Base-by-base conservation (phyloP, 352 stramenopile species). In the Salisapilia sapeloensis region DNA sequence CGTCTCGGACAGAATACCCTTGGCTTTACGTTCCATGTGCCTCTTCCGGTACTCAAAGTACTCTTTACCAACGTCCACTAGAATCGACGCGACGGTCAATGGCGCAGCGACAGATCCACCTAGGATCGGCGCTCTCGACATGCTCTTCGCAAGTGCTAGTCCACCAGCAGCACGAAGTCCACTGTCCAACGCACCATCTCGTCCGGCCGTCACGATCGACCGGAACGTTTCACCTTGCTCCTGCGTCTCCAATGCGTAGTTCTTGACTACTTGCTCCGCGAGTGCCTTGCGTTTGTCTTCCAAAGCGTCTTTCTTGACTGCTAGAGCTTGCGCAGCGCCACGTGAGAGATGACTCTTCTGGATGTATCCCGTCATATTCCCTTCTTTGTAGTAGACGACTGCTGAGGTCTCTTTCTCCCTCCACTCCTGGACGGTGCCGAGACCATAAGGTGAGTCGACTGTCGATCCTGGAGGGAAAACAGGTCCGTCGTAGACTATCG, bases 41-140 rank as follows among this genome's bases (percentile, higher is more conserved):
- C 70, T 70, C 29, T 77, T 60, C 24, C 75, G 69, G 47, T 83
- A 91, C 12, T 85, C 54, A 32, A 78, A 78, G 35, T 85, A 91
- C 35, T 91, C 75, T 26, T 85, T 85, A 10, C 75, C 71, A 21
- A 91, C 69, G 42, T 91, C 75, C 11, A 91, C 70, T 2, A 91
- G 51, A 29, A 91, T 91, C 18, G 75, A 85, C 4, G 75, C 75
- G 26, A 91, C 71, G 6, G 75, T 69, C 10, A 87, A 48, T 1
- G 75, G 75, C 6, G 75, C 75, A 6, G 72, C 75, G 2, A 83
- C 60, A 13, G 64, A 61, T 36, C 62, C 64, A 35, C 66, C 57
- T 13, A 85, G 39, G n/a, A n/a, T n/a, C n/a, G n/a, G n/a, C 5
- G 30, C 36, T 10, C 67, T 42, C n/a, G 61, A 56, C 48, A 85